These are phyloP conservation scores for Penicillium fuscoglaucum DNA, from an alignment of 2,329 filamentous ascomycete genomes.

Conservation along the genomic window DNA sequence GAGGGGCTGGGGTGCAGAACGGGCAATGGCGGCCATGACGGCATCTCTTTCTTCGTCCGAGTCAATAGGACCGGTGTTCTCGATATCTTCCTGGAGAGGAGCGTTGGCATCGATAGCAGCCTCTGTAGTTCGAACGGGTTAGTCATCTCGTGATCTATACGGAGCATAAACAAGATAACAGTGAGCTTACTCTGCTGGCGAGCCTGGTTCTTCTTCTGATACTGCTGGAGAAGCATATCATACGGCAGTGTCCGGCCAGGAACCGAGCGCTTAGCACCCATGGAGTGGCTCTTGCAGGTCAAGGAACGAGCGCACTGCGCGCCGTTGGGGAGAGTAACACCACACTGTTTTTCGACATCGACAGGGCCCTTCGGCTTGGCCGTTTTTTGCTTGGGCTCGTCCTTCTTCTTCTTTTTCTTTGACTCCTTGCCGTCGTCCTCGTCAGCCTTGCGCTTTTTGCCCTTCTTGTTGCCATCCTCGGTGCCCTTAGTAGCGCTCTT, in stretches of 20 bases:
- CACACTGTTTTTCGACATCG: conserved; percentile 91
- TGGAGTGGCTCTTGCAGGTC: conserved; percentile 92
- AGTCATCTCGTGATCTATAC: conserved; percentile 25
- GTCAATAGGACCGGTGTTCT: conserved; percentile 78
- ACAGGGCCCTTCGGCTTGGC: conserved; percentile 89
- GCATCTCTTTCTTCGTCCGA: conserved; percentile 91
- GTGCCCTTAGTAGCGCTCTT: conserved; percentile 57
- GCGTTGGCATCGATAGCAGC: conserved; percentile 93
- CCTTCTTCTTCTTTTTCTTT: conserved; percentile 93
- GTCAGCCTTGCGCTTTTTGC: conserved; percentile 78
- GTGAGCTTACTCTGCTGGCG: conserved; percentile 82
- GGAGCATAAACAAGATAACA: neutral
- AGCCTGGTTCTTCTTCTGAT: conserved; percentile 97
- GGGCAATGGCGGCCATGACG: conserved; percentile 77
- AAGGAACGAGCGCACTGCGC: conserved; percentile 83
- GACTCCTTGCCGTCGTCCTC: conserved; percentile 71
- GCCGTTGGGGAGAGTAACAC: conserved; percentile 80
- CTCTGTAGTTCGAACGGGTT: conserved; percentile 56
- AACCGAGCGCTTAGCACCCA: conserved; percentile 89
- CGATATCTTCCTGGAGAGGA: conserved; percentile 81
- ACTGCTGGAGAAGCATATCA: conserved; percentile 83
- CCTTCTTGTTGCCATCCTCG: conserved; percentile 59
- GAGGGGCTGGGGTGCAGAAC: conserved; percentile 76
- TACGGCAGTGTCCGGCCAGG: conserved; percentile 85
- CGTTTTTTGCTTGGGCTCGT: conserved; percentile 79